Conservation (phyloP, 1,139 yeast species). For the Suhomyces kunorum region DNA sequence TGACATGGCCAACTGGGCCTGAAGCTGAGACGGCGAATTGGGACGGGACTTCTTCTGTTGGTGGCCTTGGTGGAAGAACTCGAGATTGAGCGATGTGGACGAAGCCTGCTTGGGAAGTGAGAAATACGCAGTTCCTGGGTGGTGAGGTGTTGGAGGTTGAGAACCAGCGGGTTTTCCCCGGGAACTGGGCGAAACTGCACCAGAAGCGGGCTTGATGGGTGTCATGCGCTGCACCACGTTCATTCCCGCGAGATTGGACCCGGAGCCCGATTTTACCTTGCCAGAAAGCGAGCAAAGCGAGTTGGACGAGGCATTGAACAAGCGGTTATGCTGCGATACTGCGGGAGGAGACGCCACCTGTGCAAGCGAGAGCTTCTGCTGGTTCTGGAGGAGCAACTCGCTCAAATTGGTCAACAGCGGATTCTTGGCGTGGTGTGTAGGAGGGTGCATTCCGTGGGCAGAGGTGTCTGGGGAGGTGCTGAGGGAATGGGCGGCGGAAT, state of each 20-base stretch:
- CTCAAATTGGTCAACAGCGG: conserved; percentile 34
- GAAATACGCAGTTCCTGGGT: conserved; percentile 16
- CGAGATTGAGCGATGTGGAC: conserved; percentile 32
- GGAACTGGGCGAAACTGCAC: conserved; percentile 10
- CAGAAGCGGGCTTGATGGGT: conserved; percentile 31
- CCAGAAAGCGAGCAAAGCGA: conserved; percentile 31
- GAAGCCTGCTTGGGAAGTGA: conserved; percentile 26
- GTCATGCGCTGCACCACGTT: conserved; percentile 39
- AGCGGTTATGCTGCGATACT: conserved; percentile 17
- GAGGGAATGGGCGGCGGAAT: conserved; percentile 29
- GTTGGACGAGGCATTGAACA: conserved; percentile 28
- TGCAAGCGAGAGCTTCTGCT: conserved; percentile 17
- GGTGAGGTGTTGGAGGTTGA: conserved; percentile 15
- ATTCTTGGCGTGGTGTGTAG: conserved; percentile 10
- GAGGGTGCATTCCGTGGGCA: conserved; percentile 17
- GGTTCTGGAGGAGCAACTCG: conserved; percentile 31
- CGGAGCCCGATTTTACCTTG: conserved; percentile 23
- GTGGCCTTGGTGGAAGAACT: conserved; percentile 23
- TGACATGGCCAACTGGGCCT: conserved; percentile 14
- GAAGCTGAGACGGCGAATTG: conserved; percentile 35
- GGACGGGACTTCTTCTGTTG: conserved; percentile 42
- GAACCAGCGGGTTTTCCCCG: background rate
- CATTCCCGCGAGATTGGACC: conserved; percentile 23
- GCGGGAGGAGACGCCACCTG: conserved; percentile 9
- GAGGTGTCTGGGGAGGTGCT: conserved; percentile 37